Evolutionary conservation across 2,329 filamentous ascomycete species (phyloP), one percentile per base, ranked within the genome.

Genomic region (Botrytis squamosa): DNA sequence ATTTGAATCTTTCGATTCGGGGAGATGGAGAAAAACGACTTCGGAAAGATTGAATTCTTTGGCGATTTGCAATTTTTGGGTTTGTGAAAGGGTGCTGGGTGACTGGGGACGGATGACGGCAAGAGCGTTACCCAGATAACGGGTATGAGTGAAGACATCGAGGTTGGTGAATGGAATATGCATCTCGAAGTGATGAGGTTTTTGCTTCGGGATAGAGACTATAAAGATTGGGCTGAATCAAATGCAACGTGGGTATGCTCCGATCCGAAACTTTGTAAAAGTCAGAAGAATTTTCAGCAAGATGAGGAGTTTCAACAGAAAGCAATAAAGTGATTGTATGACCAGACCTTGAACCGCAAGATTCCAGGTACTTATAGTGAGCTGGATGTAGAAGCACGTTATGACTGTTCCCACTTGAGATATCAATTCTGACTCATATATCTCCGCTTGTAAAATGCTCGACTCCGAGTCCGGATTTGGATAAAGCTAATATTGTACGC

Each of bases 31-130:
- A 77, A 91, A 91, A 62, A 90, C 87, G 0, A 88, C 90, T 81
- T 91, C 88, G 71, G 88, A 89, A 77, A 89, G 86, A 81, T 89
- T 89, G 83, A 91, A 91, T 81, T 91, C 89, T 75, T 84, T 83
- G 63, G 89, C 88, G 74, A 91, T 86, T 76, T 82, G 79, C 78
- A 89, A 88, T 79, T 91, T 91, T 79, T 86, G 84, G 3, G 82
- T 79, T 77, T 88, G 86, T 2, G 84, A 84, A 29, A 90, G 82
- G 25, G 79, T 77, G 1, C 49, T 77, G 7, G 82, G 80, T 9
- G 82, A 76, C 1, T 87, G 87, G 74, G 90, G 83, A 62, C 84
- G 83, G 74, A 91, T 85, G 36, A 91, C 84, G 62, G 88, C 89
- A 46, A 91, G 85, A 3, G 88, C 88, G 79, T 91, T 91, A 75